Percentiles rank a stretch among this genome's conserved stretches.
These are phyloP conservation scores for Hamigera avellanea DNA, from an alignment of 495 filamentous ascomycete species.

Conservation along the genomic window DNA sequence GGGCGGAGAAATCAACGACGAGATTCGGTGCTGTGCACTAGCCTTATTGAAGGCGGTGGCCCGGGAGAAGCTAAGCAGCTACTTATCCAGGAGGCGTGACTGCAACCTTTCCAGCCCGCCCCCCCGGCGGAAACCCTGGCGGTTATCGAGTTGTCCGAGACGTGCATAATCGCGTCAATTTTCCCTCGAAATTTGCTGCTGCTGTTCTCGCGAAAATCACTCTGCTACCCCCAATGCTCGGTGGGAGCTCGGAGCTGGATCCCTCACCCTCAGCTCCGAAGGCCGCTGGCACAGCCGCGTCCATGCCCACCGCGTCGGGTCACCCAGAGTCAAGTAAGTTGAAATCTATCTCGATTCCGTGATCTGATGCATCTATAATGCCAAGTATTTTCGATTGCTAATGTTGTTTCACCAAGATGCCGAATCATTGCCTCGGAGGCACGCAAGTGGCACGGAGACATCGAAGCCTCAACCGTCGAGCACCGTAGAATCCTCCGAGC, in stretches of 20 bases:
- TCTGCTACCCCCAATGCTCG: constrained; percentile 24
- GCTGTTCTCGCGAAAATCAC: constrained; percentile 5
- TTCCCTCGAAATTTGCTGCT: not conserved
- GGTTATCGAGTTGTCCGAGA: constrained; percentile 5
- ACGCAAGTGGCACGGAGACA: constrained; percentile 15
- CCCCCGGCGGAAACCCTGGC: constrained; percentile 12
- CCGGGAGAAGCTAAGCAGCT: constrained; percentile 14
- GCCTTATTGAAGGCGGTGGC: constrained; percentile 16
- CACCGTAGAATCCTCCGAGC: constrained; percentile 13
- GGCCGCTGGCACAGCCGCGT: constrained; percentile 18
- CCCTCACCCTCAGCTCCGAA: constrained; percentile 20
- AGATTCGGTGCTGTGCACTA: constrained; percentile 16
- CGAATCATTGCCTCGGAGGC: constrained; percentile 18
- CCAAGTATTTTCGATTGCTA: too few relatives aligned
- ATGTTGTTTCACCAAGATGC: constrained; percentile 15
- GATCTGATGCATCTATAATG: too few relatives aligned
- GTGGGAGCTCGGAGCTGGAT: constrained; percentile 26
- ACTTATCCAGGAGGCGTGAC: constrained; percentile 31
- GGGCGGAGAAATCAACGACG: constrained; percentile 4
- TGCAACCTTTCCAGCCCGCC: constrained; percentile 14
- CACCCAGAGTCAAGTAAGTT: constrained; percentile 8
- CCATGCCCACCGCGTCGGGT: constrained; percentile 24
- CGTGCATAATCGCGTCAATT: not conserved
- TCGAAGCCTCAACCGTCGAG: constrained; percentile 13
- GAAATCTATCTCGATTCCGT: too few relatives aligned